Conservation (phyloP, 1,284 basidiomycete genomes). For the Trametes hirsuta region DNA sequence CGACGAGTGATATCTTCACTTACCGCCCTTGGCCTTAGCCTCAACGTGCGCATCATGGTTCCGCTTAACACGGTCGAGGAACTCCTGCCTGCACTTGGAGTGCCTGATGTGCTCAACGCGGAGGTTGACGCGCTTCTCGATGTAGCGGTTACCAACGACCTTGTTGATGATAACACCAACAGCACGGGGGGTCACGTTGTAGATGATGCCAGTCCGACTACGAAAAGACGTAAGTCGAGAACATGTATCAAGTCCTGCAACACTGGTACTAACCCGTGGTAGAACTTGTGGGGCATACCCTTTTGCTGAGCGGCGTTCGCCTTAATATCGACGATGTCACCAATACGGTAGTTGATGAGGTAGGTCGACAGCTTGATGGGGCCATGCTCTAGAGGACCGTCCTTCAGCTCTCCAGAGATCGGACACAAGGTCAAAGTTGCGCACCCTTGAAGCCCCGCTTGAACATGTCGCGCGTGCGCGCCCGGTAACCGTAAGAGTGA, state of each 20-base stretch:
- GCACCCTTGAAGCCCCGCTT: slow-evolving; percentile 94
- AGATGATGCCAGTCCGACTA: slow-evolving; percentile 96
- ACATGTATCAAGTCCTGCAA: too few relatives aligned
- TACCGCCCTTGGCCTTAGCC: slow-evolving; percentile 89
- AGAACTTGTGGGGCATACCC: slow-evolving; percentile 99
- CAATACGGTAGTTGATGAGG: slow-evolving; percentile 91
- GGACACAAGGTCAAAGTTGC: slow-evolving; percentile 14
- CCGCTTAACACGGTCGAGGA: slow-evolving; percentile 93
- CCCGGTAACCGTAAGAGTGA: slow-evolving; percentile 99
- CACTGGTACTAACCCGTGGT: slow-evolving; percentile 68
- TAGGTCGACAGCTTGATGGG: slow-evolving; percentile 91
- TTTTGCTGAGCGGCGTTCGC: slow-evolving; percentile 99
- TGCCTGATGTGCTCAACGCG: slow-evolving; percentile 98
- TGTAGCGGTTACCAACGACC: slow-evolving; percentile 97
- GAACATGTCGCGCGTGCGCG: slow-evolving; percentile 99
- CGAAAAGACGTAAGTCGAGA: slow-evolving; percentile 2
- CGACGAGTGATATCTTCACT: slow-evolving; percentile 38
- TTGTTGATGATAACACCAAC: slow-evolving; percentile 99
- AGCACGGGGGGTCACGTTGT: slow-evolving; percentile 95
- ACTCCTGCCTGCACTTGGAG: slow-evolving; percentile 99
- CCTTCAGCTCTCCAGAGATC: slow-evolving; percentile 16
- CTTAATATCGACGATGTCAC: slow-evolving; percentile 99
- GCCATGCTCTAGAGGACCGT: slow-evolving; percentile 75
- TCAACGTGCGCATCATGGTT: slow-evolving; percentile 88
- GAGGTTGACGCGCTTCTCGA: slow-evolving; percentile 99